These are phyloP conservation scores for Limonium bicolor DNA, from an alignment of 148 eudicot genomes.

Conservation along the genomic window DNA sequence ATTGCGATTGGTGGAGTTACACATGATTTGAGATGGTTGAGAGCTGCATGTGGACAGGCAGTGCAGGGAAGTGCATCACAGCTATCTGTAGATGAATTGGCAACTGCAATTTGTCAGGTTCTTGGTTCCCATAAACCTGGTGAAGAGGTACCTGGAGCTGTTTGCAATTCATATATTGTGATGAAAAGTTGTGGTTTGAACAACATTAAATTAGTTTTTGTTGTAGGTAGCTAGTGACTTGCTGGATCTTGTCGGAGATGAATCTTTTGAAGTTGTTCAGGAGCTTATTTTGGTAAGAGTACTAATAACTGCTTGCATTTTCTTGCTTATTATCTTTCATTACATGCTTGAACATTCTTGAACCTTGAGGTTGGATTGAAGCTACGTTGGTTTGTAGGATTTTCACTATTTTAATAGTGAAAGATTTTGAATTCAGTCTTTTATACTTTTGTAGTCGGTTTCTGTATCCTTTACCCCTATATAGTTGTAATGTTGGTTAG, in stretches of 20 bases:
- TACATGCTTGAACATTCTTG: too few relatives aligned
- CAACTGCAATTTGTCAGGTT: conserved; percentile 77
- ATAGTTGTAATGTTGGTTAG: too few relatives aligned
- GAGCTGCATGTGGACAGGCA: conserved; percentile 56
- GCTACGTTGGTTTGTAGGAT: too few relatives aligned
- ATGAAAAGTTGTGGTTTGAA: too few relatives aligned
- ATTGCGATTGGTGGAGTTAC: conserved; percentile 17
- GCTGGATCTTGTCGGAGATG: conserved; percentile 90
- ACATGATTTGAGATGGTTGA: conserved; percentile 78
- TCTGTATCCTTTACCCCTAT: too few relatives aligned
- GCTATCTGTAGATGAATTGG: conserved; percentile 85
- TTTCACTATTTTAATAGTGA: too few relatives aligned
- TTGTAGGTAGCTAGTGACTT: conserved; percentile 94
- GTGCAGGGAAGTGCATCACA: conserved; percentile 61
- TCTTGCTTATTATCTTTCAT: too few relatives aligned
- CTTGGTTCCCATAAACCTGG: conserved; percentile 93
- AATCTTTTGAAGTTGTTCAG: conserved; percentile 84
- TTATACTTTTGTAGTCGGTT: too few relatives aligned
- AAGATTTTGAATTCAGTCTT: too few relatives aligned
- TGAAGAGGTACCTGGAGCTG: conserved; percentile 59
- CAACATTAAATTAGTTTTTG: too few relatives aligned
- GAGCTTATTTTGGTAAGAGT: conserved; percentile 64
- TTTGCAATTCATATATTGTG: too few relatives aligned
- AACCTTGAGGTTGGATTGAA: too few relatives aligned
- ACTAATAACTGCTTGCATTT: neutral